Evolutionary conservation across 257 asterid genomes (phyloP).

Genomic region (Mentha longifolia): DNA sequence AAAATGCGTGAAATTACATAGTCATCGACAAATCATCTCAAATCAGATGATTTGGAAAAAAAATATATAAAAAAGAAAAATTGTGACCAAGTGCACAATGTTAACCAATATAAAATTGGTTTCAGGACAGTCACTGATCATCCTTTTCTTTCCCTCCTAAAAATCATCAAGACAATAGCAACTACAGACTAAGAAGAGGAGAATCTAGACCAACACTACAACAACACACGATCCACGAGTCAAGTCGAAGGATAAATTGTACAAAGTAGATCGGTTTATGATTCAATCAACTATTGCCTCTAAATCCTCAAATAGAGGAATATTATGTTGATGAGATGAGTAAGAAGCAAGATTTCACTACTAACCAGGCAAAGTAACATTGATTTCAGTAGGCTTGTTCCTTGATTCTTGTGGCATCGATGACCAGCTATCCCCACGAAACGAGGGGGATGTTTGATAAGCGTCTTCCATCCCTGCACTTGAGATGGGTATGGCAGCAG

Average conservation of each 20-base stretch:
- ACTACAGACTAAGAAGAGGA: neutral
- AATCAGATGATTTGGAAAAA: neutral
- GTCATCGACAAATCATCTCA: neutral
- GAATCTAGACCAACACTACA: constrained; percentile 18
- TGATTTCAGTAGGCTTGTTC: constrained; percentile 66
- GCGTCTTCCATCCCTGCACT: constrained; percentile 57
- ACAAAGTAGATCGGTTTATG: constrained; percentile 41
- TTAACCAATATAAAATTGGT: neutral
- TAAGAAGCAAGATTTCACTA: constrained; percentile 22
- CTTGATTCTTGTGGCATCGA: constrained; percentile 54
- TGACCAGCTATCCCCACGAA: constrained; percentile 81
- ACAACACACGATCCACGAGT: constrained; percentile 19
- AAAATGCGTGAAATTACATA: neutral
- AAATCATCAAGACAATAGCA: constrained; percentile 14
- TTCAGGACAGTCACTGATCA: neutral
- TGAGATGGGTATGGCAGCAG: constrained; percentile 60
- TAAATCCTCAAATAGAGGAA: constrained; percentile 27
- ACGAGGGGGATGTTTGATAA: constrained; percentile 53
- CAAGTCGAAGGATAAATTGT: constrained; percentile 26
- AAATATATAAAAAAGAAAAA: neutral
- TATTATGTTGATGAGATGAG: constrained; percentile 37
- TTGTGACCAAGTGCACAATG: neutral
- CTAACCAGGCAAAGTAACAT: constrained; percentile 54
- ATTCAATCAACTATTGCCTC: constrained; percentile 34
- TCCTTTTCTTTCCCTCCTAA: constrained; percentile 16